A percentile compares a stretch with the other conserved stretches of the same genome.
Conservation (phyloP, 345 rosid species). For the Kernera saxatilis region DNA sequence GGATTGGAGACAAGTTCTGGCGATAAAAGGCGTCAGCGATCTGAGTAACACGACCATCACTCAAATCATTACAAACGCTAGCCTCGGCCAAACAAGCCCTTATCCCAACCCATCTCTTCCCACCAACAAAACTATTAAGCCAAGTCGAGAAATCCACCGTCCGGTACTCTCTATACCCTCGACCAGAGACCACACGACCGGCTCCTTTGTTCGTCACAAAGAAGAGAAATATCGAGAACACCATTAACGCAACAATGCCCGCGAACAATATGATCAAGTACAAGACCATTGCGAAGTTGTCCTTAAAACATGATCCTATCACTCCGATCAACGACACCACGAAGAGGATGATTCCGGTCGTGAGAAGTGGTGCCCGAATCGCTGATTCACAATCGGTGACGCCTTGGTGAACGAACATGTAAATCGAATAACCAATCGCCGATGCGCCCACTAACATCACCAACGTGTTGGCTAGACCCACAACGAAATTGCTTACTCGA, state of each 20-base stretch:
- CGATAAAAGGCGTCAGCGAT: conserved; percentile 35
- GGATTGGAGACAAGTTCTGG: conserved; percentile 33
- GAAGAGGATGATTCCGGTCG: conserved; percentile 26
- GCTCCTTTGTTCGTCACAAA: conserved; percentile 33
- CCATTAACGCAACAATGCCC: conserved; percentile 12
- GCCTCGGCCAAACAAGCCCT: conserved; percentile 34
- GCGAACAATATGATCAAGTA: conserved; percentile 27
- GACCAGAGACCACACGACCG: conserved; percentile 30
- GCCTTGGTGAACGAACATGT: conserved; percentile 29
- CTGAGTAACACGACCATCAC: conserved; percentile 24
- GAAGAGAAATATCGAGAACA: conserved; percentile 30
- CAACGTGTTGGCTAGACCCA: conserved; percentile 31
- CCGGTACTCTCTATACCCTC: conserved; percentile 31
- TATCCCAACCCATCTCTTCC: conserved; percentile 33
- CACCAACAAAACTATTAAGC: conserved; percentile 30
- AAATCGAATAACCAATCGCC: conserved; percentile 30
- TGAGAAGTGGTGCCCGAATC: conserved; percentile 23
- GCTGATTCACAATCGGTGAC: conserved; percentile 24
- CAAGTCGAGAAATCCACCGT: conserved; percentile 31
- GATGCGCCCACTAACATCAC: conserved; percentile 29
- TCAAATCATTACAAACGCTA: conserved; percentile 24
- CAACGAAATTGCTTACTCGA: conserved; percentile 30
- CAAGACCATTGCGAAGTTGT: conserved; percentile 19
- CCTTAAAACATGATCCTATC: conserved; percentile 32
- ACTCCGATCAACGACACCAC: conserved; percentile 26